phyloP scores from a whole-genome alignment of 371 early-diverging fungal species.

The Actinomortierella ambigua region DNA sequence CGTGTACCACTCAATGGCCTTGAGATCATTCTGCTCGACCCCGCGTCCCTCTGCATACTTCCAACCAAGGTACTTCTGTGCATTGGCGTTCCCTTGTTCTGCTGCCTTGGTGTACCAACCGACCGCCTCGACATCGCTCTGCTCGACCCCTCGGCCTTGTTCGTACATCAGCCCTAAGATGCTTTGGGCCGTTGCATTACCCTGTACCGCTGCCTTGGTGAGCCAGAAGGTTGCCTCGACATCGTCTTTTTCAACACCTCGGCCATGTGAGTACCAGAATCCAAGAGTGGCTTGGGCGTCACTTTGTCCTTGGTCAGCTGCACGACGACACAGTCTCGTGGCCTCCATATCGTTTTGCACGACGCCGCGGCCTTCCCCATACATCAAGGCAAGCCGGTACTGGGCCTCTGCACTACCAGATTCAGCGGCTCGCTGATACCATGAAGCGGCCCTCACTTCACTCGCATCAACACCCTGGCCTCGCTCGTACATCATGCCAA shows the following conservation, averaged over 20 bases:
- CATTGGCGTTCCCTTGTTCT: constrained; percentile 66
- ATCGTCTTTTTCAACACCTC: constrained; percentile 66
- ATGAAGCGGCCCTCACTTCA: constrained; percentile 65
- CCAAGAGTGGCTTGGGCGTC: constrained; percentile 83
- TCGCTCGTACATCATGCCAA: constrained; percentile 85
- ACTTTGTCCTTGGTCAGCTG: constrained; percentile 78
- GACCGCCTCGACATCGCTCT: constrained; percentile 68
- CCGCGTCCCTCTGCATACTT: constrained; percentile 87
- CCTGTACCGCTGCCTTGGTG: constrained; percentile 70
- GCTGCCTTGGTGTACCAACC: constrained; percentile 74
- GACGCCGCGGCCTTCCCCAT: constrained; percentile 84
- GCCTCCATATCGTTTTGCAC: constrained; percentile 68
- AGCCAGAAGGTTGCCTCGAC: constrained; percentile 83
- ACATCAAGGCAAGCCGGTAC: constrained; percentile 82
- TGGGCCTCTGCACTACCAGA: constrained; percentile 76
- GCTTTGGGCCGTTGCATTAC: constrained; percentile 73
- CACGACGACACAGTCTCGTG: constrained; percentile 69
- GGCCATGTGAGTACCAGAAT: constrained; percentile 79
- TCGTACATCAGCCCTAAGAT: constrained; percentile 78
- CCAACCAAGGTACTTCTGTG: constrained; percentile 83
- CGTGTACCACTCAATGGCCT: constrained; percentile 76
- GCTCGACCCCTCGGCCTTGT: constrained; percentile 79
- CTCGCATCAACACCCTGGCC: constrained; percentile 77
- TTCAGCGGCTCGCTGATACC: constrained; percentile 74
- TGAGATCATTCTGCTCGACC: constrained; percentile 60